Evolutionary conservation across 306 rosid species (phyloP), one percentile per base, ranked within the genome.

Genomic region (Rosa multiflora): DNA sequence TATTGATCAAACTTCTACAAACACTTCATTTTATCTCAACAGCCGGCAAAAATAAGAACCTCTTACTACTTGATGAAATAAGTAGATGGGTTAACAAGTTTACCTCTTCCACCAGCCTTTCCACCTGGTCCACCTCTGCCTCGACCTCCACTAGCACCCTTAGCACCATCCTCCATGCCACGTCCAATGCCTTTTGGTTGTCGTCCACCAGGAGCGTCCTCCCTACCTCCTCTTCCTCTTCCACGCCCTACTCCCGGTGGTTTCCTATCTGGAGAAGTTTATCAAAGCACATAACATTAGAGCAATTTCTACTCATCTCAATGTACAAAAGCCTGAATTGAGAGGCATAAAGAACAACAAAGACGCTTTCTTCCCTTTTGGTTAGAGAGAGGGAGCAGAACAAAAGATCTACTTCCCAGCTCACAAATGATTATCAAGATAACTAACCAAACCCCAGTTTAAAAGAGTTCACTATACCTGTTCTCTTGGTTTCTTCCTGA

Each of bases 221-320:
- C 92, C 44, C 99, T 86, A 37, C 79, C 79, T 20, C 96, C 97
- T 86, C 99, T 89, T 78, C 99, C 99, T 82, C 99, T 93, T 70
- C 99, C 98, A 18, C 98, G 98, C 10, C 99, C 99, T 63, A 96
- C 97, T 35, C 97, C 96, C 79, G 94, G 99, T 42, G 99, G 99
- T 83, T 90, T 96, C 78, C 99, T 91, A 79, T 96, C 98, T 96
- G 81, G 67, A 76, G 49, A 73, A 40, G 67, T 76, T 75, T 26
- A 79, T 39, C 47, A 48, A 67, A 53, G 26, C 23, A 44, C 53
- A 51, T 1, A 75, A 68, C 2, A 56, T 35, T 35, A 77, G 63
- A 67, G 23, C 35, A 47, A 46, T 62, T 18, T 52, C 56, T 74
- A 37, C 77, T 39, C 47, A 58, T 39, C 58, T 51, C 14, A 72